Evolutionary conservation across 352 stramenopile genomes (phyloP).

Genomic region (Aphanomyces cochlioides): DNA sequence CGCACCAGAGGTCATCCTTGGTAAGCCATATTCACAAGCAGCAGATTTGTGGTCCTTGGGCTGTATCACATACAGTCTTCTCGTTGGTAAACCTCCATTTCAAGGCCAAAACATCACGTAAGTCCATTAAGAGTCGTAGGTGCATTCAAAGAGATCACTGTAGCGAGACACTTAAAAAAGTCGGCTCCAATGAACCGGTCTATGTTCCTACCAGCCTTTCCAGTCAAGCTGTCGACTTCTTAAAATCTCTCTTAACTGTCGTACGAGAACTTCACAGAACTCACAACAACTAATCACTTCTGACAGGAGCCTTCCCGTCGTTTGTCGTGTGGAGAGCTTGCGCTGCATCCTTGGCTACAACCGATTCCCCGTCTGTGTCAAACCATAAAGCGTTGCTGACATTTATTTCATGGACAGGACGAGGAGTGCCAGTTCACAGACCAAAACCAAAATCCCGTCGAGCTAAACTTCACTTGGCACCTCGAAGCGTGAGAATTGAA

Average conservation of each 20-base stretch:
- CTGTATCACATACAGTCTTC: constrained; percentile 70
- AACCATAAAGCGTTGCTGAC: neutral
- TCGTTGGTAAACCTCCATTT: constrained; percentile 63
- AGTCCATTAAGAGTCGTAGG: neutral
- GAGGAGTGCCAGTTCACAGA: neutral
- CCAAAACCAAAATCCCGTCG: neutral
- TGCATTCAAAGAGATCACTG: neutral
- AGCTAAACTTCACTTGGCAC: neutral
- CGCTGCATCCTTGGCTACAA: constrained; percentile 24
- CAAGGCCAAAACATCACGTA: constrained; percentile 71
- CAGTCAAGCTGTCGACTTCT: constrained; percentile 9
- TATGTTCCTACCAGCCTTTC: constrained; percentile 2
- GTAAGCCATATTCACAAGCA: constrained; percentile 48
- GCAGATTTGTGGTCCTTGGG: constrained; percentile 80
- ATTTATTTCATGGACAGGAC: neutral
- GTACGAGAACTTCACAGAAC: neutral
- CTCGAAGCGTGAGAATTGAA: neutral
- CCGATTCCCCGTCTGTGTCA: neutral
- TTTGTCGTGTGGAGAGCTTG: constrained; percentile 8
- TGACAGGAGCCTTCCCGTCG: constrained; percentile 23
- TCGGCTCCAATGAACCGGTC: constrained; percentile 4
- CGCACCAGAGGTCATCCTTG: constrained; percentile 60
- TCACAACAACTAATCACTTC: neutral
- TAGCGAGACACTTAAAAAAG: constrained; percentile 29
- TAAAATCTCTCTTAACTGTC: constrained; percentile 14